Evolutionary conservation across 306 rosid species (phyloP), one percentile per base, ranked within the genome.

Genomic region (Fragaria nilgerrensis): DNA sequence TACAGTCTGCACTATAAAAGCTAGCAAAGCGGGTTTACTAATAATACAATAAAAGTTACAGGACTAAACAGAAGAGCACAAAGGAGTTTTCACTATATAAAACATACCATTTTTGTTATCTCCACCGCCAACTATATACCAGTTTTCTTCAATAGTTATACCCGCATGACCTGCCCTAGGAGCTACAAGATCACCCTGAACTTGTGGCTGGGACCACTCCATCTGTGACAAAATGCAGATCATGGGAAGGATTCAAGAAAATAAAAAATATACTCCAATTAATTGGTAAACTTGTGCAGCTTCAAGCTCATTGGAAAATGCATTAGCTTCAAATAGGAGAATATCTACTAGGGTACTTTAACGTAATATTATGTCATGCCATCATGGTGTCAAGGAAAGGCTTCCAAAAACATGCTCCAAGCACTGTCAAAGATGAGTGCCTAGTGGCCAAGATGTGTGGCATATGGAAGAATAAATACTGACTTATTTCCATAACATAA

Each of bases 141-240:
- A 96, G 85, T 86, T 82, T 70, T 85, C 97, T 78, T 79, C 91
- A 77, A 96, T 80, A 79, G 88, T 80, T 77, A 88, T 73, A 77
- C 99, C 98, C 80, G 96, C 89, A 85, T 96, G 99, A 65, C 98
- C 99, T 75, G 98, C 99, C 85, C 99, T 87, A 50, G 98, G 90
- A 83, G 89, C 78, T 74, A 87, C 93, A 72, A 89, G 80, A 80
- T 92, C 97, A 79, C 97, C 97, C 83, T 89, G 91, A 81, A 86
- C 63, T 85, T 89, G 87, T 62, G 99, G 99, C 78, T 88, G 97
- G 63, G 99, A 96, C 99, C 99, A 96, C 80, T 96, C 98, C 97
- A 87, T 81, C 99, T 91, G 90, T 82, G 81, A 75, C 77, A 83
- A 67, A 66, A 74, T 64, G 50, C 78, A 83, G 76, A 53, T 82